Base-by-base conservation (phyloP, 225 moss, liverwort and hornwort species). In the Antitrichia curtipendula region DNA sequence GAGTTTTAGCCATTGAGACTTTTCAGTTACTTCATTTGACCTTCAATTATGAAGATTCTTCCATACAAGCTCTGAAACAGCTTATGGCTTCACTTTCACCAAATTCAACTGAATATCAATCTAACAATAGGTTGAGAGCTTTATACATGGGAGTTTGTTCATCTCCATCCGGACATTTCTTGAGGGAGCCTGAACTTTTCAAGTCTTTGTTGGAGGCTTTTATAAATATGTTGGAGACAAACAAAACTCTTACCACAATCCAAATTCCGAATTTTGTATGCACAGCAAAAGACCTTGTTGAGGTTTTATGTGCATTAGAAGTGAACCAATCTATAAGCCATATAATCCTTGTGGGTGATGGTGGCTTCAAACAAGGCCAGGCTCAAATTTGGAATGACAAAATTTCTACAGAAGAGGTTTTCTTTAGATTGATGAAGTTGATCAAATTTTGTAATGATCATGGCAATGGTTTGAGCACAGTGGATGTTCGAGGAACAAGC, bases 21-120 rank as follows among this genome's bases (percentile, higher is more conserved):
- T 41, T 83, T 9, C 10, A 15, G 0, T 9, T 31, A 69, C 14
- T 83, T 9, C 4, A 61, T 0, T 12, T 38, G 8, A 7, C 0
- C 7, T 11, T 1, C 0, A 0, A 0, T 18, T 0, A 0, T 10
- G 0, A 0, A 2, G 0, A 2, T 17, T 6, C 0, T 11, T 7
- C 0, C 15, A 2, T 2, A 0, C 2, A 7, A 47, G 5, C 73
- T 18, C 8, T 8, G 0, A 7, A 50, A 32, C 0, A 19, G 5
- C 4, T 50, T 2, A 0, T 75, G 15, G 14, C 40, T 2, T 54
- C 41, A 41, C 9, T 83, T 4, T 69, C 56, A 41, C 3, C 10
- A 22, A 2, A 83, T 69, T 29, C 82, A 40, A 9, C 0, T 7
- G 29, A 54, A 13, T 3, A 9, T 69, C 83, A 69, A 41, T 29